These are phyloP conservation scores for Aspergillus neoniger DNA, from an alignment of 2,329 filamentous ascomycete genomes.

Conservation along the genomic window DNA sequence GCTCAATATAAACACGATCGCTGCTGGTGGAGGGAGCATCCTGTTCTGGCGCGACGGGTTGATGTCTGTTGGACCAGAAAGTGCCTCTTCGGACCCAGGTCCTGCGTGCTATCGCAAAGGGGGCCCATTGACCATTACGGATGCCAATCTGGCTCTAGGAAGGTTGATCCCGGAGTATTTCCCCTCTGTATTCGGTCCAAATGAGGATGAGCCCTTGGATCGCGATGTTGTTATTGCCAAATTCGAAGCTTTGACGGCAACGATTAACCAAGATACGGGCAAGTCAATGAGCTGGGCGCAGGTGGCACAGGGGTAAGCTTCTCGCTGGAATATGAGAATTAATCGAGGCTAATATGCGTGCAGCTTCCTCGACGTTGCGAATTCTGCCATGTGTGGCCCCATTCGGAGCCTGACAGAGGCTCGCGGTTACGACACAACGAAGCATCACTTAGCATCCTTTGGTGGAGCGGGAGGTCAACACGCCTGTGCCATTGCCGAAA, in stretches of 20 bases:
- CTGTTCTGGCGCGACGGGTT: slow-evolving; percentile 84
- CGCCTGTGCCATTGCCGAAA: slow-evolving; percentile 84
- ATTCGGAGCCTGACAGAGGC: slow-evolving; percentile 89
- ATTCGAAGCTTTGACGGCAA: slow-evolving; percentile 71
- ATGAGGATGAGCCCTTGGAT: slow-evolving; percentile 59
- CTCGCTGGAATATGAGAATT: not conserved
- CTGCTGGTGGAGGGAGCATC: slow-evolving; percentile 69
- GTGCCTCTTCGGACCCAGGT: slow-evolving; percentile 82
- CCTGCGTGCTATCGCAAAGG: slow-evolving; percentile 90
- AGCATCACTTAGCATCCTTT: slow-evolving; percentile 82
- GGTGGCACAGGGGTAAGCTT: slow-evolving; percentile 56
- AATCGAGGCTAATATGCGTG: slow-evolving; percentile 43
- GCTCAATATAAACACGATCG: slow-evolving; percentile 90
- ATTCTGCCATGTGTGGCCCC: slow-evolving; percentile 75
- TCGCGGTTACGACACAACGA: slow-evolving; percentile 83
- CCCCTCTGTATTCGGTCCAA: slow-evolving; percentile 56
- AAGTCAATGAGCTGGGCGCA: slow-evolving; percentile 72
- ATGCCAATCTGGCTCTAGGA: slow-evolving; percentile 84
- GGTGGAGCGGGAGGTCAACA: slow-evolving; percentile 89
- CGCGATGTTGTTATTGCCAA: slow-evolving; percentile 68
- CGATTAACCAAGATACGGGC: slow-evolving; percentile 66
- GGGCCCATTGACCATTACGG: slow-evolving; percentile 84
- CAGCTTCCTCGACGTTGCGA: slow-evolving; percentile 88
- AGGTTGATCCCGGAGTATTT: slow-evolving; percentile 86
- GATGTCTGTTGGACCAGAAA: slow-evolving; percentile 88